Percentiles rank a stretch among this genome's conserved stretches.
These are phyloP conservation scores for Glebionis coronaria DNA, from an alignment of 129 eudicot genomes.

Conservation along the genomic window DNA sequence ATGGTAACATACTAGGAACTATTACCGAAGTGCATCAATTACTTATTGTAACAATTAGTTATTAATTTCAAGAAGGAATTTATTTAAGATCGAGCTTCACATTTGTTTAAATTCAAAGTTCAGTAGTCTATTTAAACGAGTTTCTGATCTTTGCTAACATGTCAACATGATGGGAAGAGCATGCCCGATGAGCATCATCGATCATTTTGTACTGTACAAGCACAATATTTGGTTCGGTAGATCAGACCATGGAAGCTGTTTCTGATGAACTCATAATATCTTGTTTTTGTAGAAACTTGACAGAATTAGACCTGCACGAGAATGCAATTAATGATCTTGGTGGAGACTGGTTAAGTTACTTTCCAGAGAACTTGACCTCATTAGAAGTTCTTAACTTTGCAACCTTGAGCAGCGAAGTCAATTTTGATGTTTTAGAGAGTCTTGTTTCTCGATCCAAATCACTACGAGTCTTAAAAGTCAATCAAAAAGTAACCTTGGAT, in stretches of 20 bases:
- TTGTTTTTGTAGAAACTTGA: conserved; percentile 52
- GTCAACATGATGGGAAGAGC: background rate
- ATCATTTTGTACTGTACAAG: background rate
- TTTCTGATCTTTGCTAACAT: too few species aligned
- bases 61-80: too few species aligned
- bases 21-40: too few species aligned
- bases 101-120: too few species aligned
- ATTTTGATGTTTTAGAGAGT: conserved; percentile 56
- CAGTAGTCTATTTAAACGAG: too few species aligned
- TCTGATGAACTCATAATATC: conserved; percentile 3
- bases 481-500: conserved; percentile 47
- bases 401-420: conserved; percentile 53
- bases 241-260: background rate
- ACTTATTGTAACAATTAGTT: too few species aligned
- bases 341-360: conserved; percentile 72
- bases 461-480: conserved; percentile 58
- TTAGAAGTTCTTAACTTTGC: conserved; percentile 67
- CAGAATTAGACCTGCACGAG: conserved; percentile 73
- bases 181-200: background rate
- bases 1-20: too few species aligned
- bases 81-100: too few species aligned
- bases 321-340: conserved; percentile 60
- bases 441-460: conserved; percentile 69
- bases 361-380: conserved; percentile 64
- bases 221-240: too few species aligned